A percentile compares a stretch with the other conserved stretches of the same genome.
Evolutionary conservation across 139 green algal genomes (phyloP).

Genomic region (Tetradesmus lagerheimii): DNA sequence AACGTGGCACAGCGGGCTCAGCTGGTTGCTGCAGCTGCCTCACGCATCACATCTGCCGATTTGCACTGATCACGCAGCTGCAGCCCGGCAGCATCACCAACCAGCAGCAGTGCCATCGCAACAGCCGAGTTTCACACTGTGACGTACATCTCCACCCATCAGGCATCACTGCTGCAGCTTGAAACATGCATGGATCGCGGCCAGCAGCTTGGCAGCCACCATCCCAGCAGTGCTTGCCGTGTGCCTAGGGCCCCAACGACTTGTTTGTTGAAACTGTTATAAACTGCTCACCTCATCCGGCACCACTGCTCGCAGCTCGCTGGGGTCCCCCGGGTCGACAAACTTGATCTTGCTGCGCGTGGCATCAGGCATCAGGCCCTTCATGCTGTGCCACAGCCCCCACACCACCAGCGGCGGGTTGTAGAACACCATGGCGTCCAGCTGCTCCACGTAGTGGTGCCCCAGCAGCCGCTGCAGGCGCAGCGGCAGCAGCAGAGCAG

Average conservation of each 20-base stretch:
- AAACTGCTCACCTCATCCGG: slow-evolving; percentile 19
- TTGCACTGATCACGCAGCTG: too few species aligned
- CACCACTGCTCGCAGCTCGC: slow-evolving; percentile 22
- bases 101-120: too few species aligned
- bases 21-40: too few species aligned
- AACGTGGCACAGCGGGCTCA: too few species aligned
- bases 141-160: not conserved
- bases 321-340: slow-evolving; percentile 13
- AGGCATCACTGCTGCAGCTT: not conserved
- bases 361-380: slow-evolving; percentile 42
- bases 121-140: too few species aligned
- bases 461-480: slow-evolving; percentile 18
- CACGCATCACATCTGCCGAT: too few species aligned
- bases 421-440: slow-evolving; percentile 24
- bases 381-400: slow-evolving; percentile 44
- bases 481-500: not conserved
- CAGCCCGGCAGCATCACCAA: too few species aligned
- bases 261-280: too few species aligned
- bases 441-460: slow-evolving; percentile 40
- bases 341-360: slow-evolving; percentile 44
- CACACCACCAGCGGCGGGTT: slow-evolving; percentile 49
- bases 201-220: not conserved
- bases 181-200: not conserved
- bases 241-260: not conserved
- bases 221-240: not conserved